Percentiles rank a stretch among this genome's conserved stretches.
Conservation (phyloP, 257 asterid species). For the Solanum acaule region DNA sequence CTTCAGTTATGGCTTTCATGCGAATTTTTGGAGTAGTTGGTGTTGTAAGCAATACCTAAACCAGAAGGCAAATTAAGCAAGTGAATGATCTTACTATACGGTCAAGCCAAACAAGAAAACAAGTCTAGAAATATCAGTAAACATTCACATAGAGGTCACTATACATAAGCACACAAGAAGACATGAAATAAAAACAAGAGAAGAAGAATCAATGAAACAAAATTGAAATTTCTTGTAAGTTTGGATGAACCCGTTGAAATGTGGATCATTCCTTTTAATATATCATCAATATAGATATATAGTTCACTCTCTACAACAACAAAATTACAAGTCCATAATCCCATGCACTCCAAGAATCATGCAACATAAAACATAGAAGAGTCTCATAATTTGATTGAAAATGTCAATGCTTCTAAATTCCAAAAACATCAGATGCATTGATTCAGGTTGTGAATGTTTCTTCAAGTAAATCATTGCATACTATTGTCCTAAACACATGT, state of each 20-base stretch:
- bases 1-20: conserved; percentile 72
- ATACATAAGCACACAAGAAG: background rate
- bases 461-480: background rate
- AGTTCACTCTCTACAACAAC: background rate
- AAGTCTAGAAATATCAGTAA: background rate
- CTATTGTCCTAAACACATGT: background rate
- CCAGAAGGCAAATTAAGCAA: background rate
- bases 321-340: background rate
- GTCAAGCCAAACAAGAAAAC: background rate
- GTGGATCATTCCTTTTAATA: background rate
- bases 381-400: background rate
- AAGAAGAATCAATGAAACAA: background rate
- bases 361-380: background rate
- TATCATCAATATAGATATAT: background rate
- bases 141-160: background rate
- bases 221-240: background rate
- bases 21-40: conserved; percentile 75
- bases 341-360: background rate
- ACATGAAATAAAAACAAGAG: background rate
- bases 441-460: background rate
- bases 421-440: background rate
- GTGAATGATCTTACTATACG: background rate
- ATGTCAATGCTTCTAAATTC: background rate
- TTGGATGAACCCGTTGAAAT: background rate
- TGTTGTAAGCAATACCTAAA: conserved; percentile 80